These are phyloP conservation scores for Castanea mollissima DNA, from an alignment of 306 rosid genomes.

Conservation along the genomic window DNA sequence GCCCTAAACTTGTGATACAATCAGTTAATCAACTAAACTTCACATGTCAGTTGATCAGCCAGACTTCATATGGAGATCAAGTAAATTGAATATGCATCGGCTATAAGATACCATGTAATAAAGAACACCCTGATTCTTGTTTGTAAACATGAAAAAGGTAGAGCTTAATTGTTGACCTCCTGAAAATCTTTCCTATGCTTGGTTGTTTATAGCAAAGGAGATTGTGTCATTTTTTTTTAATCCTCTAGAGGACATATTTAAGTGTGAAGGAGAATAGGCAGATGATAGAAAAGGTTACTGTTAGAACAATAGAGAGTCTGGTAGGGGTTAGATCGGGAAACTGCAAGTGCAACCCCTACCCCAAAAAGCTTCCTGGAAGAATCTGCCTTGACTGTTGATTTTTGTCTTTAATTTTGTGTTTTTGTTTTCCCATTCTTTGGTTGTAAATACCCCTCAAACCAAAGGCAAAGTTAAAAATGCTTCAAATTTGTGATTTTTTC, in stretches of 20 bases:
- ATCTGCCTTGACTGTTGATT: too few species aligned
- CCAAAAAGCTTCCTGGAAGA: too few species aligned
- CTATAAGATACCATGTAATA: background rate
- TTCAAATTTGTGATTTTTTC: too few species aligned
- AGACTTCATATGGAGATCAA: conserved; percentile 60
- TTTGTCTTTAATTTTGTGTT: too few species aligned
- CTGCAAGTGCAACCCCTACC: too few species aligned
- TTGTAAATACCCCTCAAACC: background rate
- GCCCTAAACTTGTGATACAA: conserved; percentile 45
- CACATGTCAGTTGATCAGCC: conserved; percentile 59
- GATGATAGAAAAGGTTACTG: too few species aligned
- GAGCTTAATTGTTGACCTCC: background rate
- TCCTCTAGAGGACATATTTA: too few species aligned
- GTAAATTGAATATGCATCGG: conserved; percentile 15
- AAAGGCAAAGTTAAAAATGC: background rate
- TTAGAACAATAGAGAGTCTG: too few species aligned
- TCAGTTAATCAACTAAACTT: conserved; percentile 61
- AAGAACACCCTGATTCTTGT: background rate
- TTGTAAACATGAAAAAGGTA: background rate
- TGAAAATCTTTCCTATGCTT: background rate
- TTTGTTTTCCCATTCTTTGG: too few species aligned
- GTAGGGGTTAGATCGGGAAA: too few species aligned
- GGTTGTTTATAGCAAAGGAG: background rate
- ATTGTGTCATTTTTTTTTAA: too few species aligned
- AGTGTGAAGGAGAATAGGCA: too few species aligned